phyloP scores from a whole-genome alignment of 2,329 filamentous ascomycete genomes.

The Claviceps paspali region DNA sequence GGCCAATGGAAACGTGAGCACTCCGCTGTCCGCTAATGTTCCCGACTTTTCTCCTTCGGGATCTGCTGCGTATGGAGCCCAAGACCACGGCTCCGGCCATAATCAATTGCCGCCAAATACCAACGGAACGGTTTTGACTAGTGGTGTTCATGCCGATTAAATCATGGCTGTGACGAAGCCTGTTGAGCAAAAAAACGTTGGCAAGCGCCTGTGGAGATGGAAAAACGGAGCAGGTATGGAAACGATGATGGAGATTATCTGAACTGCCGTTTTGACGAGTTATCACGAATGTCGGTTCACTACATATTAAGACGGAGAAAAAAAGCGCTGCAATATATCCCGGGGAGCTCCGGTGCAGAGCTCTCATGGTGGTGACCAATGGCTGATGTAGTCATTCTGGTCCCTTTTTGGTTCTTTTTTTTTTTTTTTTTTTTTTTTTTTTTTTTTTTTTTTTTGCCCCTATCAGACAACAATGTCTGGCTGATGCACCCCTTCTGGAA shows the following conservation, averaged over 20 bases:
- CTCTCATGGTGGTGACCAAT: neutral
- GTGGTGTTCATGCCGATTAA: slow-evolving; percentile 5
- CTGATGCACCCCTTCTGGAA: neutral
- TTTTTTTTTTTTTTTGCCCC: neutral
- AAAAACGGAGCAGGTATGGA: too few species aligned
- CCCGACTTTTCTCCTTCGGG: slow-evolving; percentile 24
- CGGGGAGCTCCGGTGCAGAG: too few species aligned
- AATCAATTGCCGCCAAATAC: neutral
- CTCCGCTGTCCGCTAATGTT: slow-evolving; percentile 23
- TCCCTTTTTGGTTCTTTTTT: too few species aligned
- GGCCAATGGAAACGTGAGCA: slow-evolving; percentile 15
- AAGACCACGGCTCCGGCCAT: neutral
- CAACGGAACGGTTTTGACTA: slow-evolving; percentile 7
- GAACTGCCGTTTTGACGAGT: too few species aligned
- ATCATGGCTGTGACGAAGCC: neutral
- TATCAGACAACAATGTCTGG: too few species aligned
- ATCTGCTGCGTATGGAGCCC: neutral
- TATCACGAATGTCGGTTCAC: neutral
- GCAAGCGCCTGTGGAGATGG: neutral
- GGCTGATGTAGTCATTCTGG: neutral
- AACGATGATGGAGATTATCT: neutral
- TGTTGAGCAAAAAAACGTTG: neutral
- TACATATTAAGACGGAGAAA: neutral
- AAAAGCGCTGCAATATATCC: neutral
- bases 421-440: too few species aligned